These are phyloP conservation scores for Thyridium curvatum DNA, from an alignment of 2,329 filamentous ascomycete genomes.

Conservation along the genomic window DNA sequence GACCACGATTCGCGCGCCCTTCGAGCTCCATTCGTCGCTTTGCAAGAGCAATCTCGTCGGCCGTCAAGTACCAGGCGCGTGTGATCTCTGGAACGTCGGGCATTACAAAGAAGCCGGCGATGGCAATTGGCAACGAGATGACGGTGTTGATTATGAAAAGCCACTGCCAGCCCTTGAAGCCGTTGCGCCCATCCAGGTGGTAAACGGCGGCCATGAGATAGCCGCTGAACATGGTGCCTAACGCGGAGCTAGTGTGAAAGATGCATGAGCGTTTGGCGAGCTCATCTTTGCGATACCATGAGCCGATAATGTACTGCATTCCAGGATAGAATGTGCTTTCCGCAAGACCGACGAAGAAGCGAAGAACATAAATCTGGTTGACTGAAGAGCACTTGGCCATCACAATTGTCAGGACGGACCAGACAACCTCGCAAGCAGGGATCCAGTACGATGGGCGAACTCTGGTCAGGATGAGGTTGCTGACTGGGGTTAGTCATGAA, in stretches of 20 bases:
- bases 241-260: constrained; percentile 41
- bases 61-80: constrained; percentile 27
- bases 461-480: constrained; percentile 29
- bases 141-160: constrained; percentile 53
- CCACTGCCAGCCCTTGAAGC: constrained; percentile 47
- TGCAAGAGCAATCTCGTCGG: constrained; percentile 29
- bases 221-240: constrained; percentile 51
- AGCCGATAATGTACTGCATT: constrained; percentile 35
- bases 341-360: constrained; percentile 36
- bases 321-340: constrained; percentile 32
- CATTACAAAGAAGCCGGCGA: constrained; percentile 42
- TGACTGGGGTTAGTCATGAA: constrained; percentile 1
- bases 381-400: constrained; percentile 21
- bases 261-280: constrained; percentile 45
- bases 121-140: constrained; percentile 48
- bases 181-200: constrained; percentile 40
- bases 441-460: constrained; percentile 36
- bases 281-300: constrained; percentile 36
- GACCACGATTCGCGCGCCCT: constrained; percentile 32
- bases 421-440: constrained; percentile 29
- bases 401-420: constrained; percentile 26
- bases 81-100: constrained; percentile 33
- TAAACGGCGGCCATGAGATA: constrained; percentile 50
- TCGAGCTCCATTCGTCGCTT: constrained; percentile 35
- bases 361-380: constrained; percentile 30